phyloP scores from a whole-genome alignment of 352 stramenopile genomes.

The Phytophthora syringae region DNA sequence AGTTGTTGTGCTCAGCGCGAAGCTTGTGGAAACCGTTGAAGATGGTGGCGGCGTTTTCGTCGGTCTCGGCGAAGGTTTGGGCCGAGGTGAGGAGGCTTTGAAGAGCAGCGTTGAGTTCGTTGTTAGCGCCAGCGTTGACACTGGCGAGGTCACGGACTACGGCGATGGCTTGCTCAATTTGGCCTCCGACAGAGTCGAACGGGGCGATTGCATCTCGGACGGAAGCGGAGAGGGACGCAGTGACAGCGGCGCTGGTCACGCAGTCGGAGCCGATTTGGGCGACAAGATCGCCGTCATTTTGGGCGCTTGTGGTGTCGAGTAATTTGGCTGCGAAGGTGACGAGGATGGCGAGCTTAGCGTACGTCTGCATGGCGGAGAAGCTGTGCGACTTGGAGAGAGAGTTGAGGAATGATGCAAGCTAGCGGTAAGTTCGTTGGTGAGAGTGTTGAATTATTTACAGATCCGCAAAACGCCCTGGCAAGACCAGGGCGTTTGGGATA shows the following conservation, averaged over 20 bases:
- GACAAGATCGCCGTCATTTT: conserved; percentile 12
- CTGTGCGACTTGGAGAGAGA: conserved; percentile 11
- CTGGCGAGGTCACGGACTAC: background rate
- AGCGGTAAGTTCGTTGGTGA: too few species aligned
- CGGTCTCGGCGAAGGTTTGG: conserved; percentile 7
- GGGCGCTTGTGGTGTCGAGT: conserved; percentile 4
- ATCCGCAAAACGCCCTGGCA: too few species aligned
- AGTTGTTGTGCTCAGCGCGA: conserved; percentile 6
- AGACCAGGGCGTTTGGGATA: too few species aligned
- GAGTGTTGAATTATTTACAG: too few species aligned
- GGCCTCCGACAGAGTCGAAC: background rate
- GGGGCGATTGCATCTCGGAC: conserved; percentile 8
- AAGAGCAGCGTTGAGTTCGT: conserved; percentile 21
- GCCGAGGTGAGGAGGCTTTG: conserved; percentile 14
- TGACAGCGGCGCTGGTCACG: conserved; percentile 15
- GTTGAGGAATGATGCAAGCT: conserved; percentile 24
- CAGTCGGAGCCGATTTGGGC: conserved; percentile 7
- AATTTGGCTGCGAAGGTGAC: conserved; percentile 3
- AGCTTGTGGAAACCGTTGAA: conserved; percentile 29
- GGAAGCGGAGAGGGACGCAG: conserved; percentile 14
- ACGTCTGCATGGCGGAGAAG: conserved; percentile 2
- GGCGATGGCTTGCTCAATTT: background rate
- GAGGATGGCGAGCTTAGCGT: conserved; percentile 6
- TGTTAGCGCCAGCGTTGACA: conserved; percentile 14
- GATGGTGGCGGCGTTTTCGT: conserved; percentile 14